Percentiles rank a stretch among this genome's conserved stretches.
phyloP scores from a whole-genome alignment of 1,284 basidiomycete species.

The Moesziomyces sp. region DNA sequence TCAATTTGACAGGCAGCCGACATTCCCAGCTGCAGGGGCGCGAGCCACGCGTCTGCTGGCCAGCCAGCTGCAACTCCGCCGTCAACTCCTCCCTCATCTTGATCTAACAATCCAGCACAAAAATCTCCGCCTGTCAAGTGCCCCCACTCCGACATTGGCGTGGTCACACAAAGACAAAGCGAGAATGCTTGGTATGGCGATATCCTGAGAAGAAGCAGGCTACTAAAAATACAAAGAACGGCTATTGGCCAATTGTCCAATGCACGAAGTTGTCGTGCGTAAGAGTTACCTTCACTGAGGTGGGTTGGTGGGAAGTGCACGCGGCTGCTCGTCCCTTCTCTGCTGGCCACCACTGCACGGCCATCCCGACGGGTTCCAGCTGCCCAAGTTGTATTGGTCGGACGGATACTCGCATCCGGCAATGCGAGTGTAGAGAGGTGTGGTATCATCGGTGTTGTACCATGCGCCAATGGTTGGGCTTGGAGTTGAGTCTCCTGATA shows the following conservation, averaged over 20 bases:
- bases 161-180: no score
- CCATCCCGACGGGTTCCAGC: constrained; percentile 31
- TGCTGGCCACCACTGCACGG: constrained; percentile 37
- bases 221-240: not conserved
- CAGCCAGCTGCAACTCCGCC: no score
- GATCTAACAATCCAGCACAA: no score
- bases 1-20: not conserved
- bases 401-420: constrained; percentile 48
- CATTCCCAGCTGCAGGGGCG: not conserved
- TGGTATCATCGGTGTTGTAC: constrained; percentile 26
- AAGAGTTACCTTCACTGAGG: not conserved
- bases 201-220: no score
- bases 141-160: no score
- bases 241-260: not conserved
- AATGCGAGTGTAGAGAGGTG: constrained; percentile 42
- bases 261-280: not conserved
- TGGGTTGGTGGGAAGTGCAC: constrained; percentile 10
- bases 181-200: no score
- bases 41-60: not conserved
- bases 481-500: constrained; percentile 26
- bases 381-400: constrained; percentile 38
- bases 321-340: constrained; percentile 6
- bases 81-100: no score
- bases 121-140: no score
- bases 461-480: constrained; percentile 37